phyloP scores from a whole-genome alignment of 257 asterid genomes.

The Penstemon barbatus region DNA sequence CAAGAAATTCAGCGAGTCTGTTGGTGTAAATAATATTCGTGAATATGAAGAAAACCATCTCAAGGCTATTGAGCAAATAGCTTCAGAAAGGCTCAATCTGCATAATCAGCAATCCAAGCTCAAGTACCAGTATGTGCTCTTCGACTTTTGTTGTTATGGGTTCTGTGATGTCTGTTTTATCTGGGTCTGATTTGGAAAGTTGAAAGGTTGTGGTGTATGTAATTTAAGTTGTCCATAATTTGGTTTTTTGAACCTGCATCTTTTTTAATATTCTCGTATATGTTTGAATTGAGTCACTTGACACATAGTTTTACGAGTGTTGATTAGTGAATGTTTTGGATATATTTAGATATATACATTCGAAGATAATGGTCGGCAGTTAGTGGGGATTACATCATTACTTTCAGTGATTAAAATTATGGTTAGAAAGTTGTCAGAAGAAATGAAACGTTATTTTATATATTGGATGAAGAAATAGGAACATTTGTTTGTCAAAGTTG shows the following conservation, averaged over 20 bases:
- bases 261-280: background rate
- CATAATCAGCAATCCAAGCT: constrained; percentile 94
- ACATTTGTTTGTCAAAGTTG: no score
- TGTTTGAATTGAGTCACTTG: background rate
- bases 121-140: constrained; percentile 77
- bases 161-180: background rate
- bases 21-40: constrained; percentile 89
- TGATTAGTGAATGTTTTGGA: no score
- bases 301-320: background rate
- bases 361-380: no score
- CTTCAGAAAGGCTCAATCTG: constrained; percentile 82
- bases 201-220: background rate
- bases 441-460: no score
- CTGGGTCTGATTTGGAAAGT: background rate
- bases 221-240: background rate
- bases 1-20: constrained; percentile 89
- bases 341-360: no score
- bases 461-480: no score
- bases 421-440: no score
- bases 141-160: background rate
- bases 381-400: background rate
- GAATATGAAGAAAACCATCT: constrained; percentile 98
- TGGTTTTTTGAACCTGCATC: background rate
- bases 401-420: background rate
- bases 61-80: constrained; percentile 81